Conservation (phyloP, 1,284 basidiomycete genomes). For the Malassezia brasiliensis region DNA sequence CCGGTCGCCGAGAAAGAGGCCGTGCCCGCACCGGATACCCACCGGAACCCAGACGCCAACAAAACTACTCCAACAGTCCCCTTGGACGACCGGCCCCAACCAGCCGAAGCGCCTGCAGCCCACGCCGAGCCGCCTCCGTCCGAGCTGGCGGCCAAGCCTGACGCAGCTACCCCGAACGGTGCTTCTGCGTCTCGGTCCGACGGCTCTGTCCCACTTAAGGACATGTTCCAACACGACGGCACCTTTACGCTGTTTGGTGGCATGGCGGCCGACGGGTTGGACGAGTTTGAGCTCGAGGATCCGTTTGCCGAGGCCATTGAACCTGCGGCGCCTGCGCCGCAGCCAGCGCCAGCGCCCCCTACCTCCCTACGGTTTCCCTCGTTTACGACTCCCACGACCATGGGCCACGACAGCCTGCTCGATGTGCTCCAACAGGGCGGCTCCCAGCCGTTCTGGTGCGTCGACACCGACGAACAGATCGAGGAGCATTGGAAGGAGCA, state of each 20-base stretch:
- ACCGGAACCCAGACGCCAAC: not conserved
- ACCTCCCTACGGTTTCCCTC: not conserved
- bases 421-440: slow-evolving; percentile 8
- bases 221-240: slow-evolving; percentile 37
- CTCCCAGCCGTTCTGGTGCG: slow-evolving; percentile 20
- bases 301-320: not conserved
- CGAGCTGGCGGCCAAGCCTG: not conserved
- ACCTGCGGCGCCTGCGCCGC: not conserved
- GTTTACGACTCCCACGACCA: not conserved
- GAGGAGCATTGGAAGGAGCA: slow-evolving; percentile 21
- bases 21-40: not conserved
- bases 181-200: not conserved
- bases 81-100: not conserved
- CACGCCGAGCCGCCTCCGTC: not conserved
- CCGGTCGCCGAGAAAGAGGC: not conserved
- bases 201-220: slow-evolving; percentile 19
- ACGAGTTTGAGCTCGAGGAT: slow-evolving; percentile 18
- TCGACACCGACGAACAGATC: slow-evolving; percentile 21
- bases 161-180: not conserved
- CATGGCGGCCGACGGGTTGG: slow-evolving; percentile 28
- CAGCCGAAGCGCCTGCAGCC: not conserved
- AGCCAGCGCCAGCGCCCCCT: not conserved
- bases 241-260: slow-evolving; percentile 35
- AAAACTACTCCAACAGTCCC: too few species aligned
- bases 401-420: slow-evolving; percentile 7